Conservation (phyloP, 768 basidiomycete species). For the Podaxis mareebaensis region DNA sequence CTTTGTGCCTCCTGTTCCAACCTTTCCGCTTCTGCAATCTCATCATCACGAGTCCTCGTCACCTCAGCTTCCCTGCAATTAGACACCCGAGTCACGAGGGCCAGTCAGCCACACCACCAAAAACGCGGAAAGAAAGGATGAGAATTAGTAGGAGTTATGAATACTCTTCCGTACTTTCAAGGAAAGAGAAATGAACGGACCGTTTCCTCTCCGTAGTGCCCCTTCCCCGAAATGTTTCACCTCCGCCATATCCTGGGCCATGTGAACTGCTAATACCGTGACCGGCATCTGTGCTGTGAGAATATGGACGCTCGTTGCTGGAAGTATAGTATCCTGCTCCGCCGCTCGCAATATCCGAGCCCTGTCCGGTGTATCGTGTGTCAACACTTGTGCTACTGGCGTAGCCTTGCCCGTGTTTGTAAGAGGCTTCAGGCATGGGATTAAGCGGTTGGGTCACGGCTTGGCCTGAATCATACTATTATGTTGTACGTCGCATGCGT, state of each 20-base stretch:
- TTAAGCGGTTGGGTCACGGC: neutral
- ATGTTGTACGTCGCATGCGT: neutral
- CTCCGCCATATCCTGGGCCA: neutral
- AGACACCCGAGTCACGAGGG: neutral
- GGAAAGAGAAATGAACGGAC: conserved; percentile 5
- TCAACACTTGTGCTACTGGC: neutral
- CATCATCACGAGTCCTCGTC: neutral
- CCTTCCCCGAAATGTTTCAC: neutral
- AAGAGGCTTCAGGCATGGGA: neutral
- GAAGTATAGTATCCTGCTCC: too few species aligned
- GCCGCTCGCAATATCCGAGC: neutral
- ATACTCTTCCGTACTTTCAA: neutral
- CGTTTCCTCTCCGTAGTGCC: neutral
- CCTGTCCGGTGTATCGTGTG: neutral
- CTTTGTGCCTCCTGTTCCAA: too few species aligned
- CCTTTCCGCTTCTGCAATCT: neutral
- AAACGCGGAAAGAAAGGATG: neutral
- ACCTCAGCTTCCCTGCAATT: neutral
- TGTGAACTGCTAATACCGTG: neutral
- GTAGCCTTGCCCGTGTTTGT: neutral
- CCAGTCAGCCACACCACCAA: neutral
- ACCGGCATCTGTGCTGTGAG: neutral
- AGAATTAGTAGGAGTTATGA: neutral
- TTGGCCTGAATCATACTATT: neutral
- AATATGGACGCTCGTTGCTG: neutral